These are phyloP conservation scores for Thalassiosira exigua DNA, from an alignment of 352 stramenopile genomes.

Conservation along the genomic window DNA sequence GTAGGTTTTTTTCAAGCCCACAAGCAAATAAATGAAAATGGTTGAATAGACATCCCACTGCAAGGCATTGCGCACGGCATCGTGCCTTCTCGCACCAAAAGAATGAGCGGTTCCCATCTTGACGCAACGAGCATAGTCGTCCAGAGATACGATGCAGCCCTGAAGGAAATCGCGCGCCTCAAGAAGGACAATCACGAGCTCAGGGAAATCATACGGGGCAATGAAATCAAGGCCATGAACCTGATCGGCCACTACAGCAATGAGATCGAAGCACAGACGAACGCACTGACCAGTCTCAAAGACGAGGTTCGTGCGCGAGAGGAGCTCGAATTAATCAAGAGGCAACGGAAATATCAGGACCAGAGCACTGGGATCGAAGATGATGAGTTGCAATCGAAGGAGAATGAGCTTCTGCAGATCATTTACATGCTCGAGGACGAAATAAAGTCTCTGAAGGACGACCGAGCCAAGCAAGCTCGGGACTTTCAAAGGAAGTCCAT, in stretches of 20 bases:
- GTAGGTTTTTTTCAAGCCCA: too few relatives aligned
- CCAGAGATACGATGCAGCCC: constrained; percentile 30
- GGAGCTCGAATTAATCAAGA: constrained; percentile 8
- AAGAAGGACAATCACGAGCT: constrained; percentile 30
- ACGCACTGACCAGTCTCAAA: constrained; percentile 12
- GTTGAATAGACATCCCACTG: too few relatives aligned
- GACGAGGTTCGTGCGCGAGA: constrained; percentile 28
- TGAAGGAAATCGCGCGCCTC: constrained; percentile 34
- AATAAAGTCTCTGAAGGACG: constrained; percentile 38
- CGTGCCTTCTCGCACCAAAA: too few relatives aligned
- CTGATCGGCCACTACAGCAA: constrained; percentile 39
- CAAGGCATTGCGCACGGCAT: too few relatives aligned
- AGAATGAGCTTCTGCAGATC: constrained; percentile 26
- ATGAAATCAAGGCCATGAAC: constrained; percentile 37
- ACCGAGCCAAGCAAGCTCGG: constrained; percentile 15
- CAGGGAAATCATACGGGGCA: constrained; percentile 27
- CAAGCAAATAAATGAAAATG: too few relatives aligned
- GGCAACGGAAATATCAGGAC: constrained; percentile 27
- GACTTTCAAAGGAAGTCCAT: constrained; percentile 37
- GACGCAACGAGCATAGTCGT: constrained; percentile 26
- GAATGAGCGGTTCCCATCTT: not conserved
- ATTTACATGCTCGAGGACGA: constrained; percentile 53
- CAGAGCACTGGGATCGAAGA: constrained; percentile 43
- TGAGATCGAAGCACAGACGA: constrained; percentile 38
- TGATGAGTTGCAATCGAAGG: constrained; percentile 35